phyloP scores from a whole-genome alignment of 805 yeast species.

The Starmerella floris region DNA sequence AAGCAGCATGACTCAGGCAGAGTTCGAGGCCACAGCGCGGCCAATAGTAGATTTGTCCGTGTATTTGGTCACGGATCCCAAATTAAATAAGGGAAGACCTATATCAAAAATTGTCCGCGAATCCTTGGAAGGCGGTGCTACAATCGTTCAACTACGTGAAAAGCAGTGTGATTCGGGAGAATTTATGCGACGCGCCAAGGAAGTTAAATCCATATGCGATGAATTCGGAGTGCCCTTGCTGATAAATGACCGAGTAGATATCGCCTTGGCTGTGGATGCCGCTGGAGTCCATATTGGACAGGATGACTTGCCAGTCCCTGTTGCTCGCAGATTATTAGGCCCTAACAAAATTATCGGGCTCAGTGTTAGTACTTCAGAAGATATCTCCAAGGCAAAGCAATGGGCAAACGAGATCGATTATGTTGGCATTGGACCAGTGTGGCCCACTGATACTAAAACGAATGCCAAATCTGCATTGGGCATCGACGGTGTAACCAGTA shows the following conservation, averaged over 20 bases:
- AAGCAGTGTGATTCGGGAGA: conserved; percentile 54
- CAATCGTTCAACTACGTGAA: conserved; percentile 74
- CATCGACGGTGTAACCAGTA: conserved; percentile 48
- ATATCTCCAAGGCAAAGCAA: conserved; percentile 30
- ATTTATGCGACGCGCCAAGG: conserved; percentile 48
- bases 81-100: conserved; percentile 9
- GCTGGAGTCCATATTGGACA: conserved; percentile 93
- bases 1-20: conserved; percentile 12
- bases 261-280: conserved; percentile 78
- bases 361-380: conserved; percentile 49
- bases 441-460: conserved; percentile 59
- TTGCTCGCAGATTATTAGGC: conserved; percentile 55
- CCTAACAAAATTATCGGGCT: conserved; percentile 67
- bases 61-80: conserved; percentile 20
- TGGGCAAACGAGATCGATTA: conserved; percentile 37
- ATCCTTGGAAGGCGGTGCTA: conserved; percentile 60
- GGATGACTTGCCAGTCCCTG: conserved; percentile 56
- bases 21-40: conserved; percentile 12
- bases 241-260: conserved; percentile 77
- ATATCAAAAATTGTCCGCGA: conserved; percentile 22
- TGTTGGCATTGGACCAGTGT: conserved; percentile 69
- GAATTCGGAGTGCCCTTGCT: conserved; percentile 55
- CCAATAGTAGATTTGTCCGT: conserved; percentile 15
- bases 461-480: conserved; percentile 50
- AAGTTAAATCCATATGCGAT: conserved; percentile 49